phyloP scores from a whole-genome alignment of 1,284 basidiomycete genomes.

The Amylostereum chailletii region DNA sequence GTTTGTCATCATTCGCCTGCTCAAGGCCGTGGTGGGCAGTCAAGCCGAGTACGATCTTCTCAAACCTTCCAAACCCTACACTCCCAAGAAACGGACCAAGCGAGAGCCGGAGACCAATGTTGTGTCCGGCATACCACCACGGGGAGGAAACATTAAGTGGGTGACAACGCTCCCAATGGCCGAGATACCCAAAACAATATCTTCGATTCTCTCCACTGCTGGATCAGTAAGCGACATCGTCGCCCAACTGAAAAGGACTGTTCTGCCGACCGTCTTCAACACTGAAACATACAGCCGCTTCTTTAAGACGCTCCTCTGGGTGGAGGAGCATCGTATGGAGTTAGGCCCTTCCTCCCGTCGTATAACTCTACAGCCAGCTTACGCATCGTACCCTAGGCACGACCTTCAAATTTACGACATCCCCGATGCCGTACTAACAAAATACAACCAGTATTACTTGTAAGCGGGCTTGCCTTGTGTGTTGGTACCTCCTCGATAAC shows the following conservation, averaged over 20 bases:
- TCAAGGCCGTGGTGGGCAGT: constrained; percentile 26
- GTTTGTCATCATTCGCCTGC: constrained; percentile 26
- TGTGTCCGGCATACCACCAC: constrained; percentile 36
- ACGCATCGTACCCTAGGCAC: constrained; percentile 23
- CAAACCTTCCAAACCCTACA: constrained; percentile 41
- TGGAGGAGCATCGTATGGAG: constrained; percentile 52
- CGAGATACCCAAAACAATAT: constrained; percentile 4
- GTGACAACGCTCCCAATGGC: constrained; percentile 11
- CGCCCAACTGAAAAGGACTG: constrained; percentile 14
- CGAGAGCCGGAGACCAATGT: constrained; percentile 33
- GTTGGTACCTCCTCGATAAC: not conserved
- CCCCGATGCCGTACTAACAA: constrained; percentile 26
- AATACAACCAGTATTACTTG: constrained; percentile 32
- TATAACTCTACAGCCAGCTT: not conserved
- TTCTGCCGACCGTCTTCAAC: constrained; percentile 31
- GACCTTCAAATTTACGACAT: constrained; percentile 55
- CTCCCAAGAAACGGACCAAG: constrained; percentile 30
- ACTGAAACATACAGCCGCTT: constrained; percentile 32
- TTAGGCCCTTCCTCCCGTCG: constrained; percentile 25
- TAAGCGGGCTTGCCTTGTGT: constrained; percentile 19
- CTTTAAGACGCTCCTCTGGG: constrained; percentile 47
- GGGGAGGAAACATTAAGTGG: constrained; percentile 20
- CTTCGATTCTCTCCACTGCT: constrained; percentile 7
- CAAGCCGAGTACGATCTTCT: constrained; percentile 40
- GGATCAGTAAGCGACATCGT: constrained; percentile 8